These are phyloP conservation scores for Claviceps sp. DNA, from an alignment of 2,329 filamentous ascomycete genomes.

Conservation along the genomic window DNA sequence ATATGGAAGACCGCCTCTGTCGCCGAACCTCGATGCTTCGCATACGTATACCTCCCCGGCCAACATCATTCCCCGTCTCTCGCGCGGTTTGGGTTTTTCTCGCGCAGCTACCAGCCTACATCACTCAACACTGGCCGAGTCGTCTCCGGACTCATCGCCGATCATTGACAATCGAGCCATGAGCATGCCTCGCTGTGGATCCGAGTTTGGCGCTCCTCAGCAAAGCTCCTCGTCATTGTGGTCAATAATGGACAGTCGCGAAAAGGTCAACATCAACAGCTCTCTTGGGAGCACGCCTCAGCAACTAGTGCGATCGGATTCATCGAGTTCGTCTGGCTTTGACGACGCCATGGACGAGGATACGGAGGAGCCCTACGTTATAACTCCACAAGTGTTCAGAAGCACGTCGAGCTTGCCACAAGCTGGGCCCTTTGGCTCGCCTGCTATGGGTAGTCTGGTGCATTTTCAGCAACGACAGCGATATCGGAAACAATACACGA, in stretches of 20 bases:
- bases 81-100: slow-evolving; percentile 84
- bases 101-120: slow-evolving; percentile 87
- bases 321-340: slow-evolving; percentile 59
- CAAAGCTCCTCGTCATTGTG: slow-evolving; percentile 62
- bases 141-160: slow-evolving; percentile 82
- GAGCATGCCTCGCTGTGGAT: slow-evolving; percentile 44
- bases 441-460: slow-evolving; percentile 62
- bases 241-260: slow-evolving; percentile 55
- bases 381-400: slow-evolving; percentile 66
- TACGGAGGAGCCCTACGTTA: slow-evolving; percentile 68
- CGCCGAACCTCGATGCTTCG: slow-evolving; percentile 72
- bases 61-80: slow-evolving; percentile 77
- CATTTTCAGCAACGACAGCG: slow-evolving; percentile 72
- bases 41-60: slow-evolving; percentile 79
- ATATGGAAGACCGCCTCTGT: slow-evolving; percentile 53
- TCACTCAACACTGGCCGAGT: slow-evolving; percentile 85
- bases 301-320: slow-evolving; percentile 60
- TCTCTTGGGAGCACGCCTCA: slow-evolving; percentile 54
- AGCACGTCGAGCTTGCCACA: slow-evolving; percentile 31
- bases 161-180: slow-evolving; percentile 57
- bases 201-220: slow-evolving; percentile 35
- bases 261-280: slow-evolving; percentile 61
- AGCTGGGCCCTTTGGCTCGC: slow-evolving; percentile 50
- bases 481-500: slow-evolving; percentile 53
- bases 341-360: slow-evolving; percentile 60